Evolutionary conservation across 202 grass and related monocot genomes (phyloP).

Genomic region (Panicum hallii): DNA sequence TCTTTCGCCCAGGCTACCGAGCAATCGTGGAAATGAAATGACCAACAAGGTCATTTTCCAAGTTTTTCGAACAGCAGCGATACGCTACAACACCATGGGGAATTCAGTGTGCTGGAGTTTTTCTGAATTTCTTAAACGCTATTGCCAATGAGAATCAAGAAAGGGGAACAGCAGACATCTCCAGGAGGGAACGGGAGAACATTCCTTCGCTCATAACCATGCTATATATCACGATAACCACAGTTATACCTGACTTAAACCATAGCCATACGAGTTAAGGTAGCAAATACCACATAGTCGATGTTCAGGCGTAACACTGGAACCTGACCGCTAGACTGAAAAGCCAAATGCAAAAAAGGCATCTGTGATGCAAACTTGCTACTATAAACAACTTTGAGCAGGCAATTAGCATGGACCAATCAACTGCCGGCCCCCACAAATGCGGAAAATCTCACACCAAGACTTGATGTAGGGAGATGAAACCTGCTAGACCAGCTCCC

Average conservation of each 20-base stretch:
- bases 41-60: background rate
- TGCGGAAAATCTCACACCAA: conserved; percentile 36
- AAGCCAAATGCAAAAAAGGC: conserved; percentile 43
- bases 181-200: conserved; percentile 28
- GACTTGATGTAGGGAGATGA: conserved; percentile 28
- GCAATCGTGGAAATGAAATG: background rate
- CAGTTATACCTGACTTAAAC: conserved; percentile 52
- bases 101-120: background rate
- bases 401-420: conserved; percentile 42
- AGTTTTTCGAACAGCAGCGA: background rate
- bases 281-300: conserved; percentile 47
- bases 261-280: conserved; percentile 43
- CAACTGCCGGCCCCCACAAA: conserved; percentile 35
- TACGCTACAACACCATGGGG: background rate
- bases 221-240: conserved; percentile 54
- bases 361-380: conserved; percentile 50
- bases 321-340: conserved; percentile 50
- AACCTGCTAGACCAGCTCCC: conserved; percentile 55
- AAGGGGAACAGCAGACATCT: background rate
- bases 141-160: background rate
- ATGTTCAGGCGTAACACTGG: conserved; percentile 43
- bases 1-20: background rate
- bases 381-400: conserved; percentile 52
- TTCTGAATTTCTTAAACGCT: background rate
- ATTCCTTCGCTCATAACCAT: conserved; percentile 45